Evolutionary conservation across 1,139 yeast genomes (phyloP).

Genomic region (Wickerhamomyces sp.): DNA sequence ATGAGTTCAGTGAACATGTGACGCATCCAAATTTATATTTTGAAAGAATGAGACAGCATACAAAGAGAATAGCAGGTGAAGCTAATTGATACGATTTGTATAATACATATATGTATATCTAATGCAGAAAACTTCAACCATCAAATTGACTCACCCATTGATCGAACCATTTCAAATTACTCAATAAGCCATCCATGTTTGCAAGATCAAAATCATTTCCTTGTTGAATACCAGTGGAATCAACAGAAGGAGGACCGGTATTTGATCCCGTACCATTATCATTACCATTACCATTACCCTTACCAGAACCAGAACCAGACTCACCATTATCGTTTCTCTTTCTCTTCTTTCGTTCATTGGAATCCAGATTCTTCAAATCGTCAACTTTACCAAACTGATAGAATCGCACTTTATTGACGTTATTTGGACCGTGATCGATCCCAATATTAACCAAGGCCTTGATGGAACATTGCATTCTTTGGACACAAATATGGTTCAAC

Average conservation of each 20-base stretch:
- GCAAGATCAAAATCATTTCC: constrained; percentile 1
- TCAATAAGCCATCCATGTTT: constrained; percentile 29
- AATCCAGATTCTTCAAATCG: constrained; percentile 7
- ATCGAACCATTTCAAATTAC: constrained; percentile 53
- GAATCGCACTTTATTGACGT: constrained; percentile 46
- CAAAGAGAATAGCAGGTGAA: background rate
- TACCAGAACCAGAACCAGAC: no score
- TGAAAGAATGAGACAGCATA: constrained; percentile 48
- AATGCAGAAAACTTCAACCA: background rate
- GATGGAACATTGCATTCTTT: constrained; percentile 41
- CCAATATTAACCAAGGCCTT: constrained; percentile 37
- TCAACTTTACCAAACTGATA: constrained; percentile 38
- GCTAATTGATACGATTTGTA: background rate
- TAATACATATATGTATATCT: no score
- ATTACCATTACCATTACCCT: no score
- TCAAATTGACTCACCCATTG: constrained; percentile 26
- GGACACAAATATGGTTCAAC: constrained; percentile 45
- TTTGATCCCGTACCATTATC: constrained; percentile 1
- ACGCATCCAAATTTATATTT: constrained; percentile 87
- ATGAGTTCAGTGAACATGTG: constrained; percentile 48
- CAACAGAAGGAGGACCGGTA: no score
- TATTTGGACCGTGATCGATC: constrained; percentile 52
- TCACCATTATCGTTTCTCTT: background rate
- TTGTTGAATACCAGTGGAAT: background rate
- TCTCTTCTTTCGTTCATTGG: background rate